Evolutionary conservation across 495 filamentous ascomycete species (phyloP).

Genomic region (Margaritispora aquatica): DNA sequence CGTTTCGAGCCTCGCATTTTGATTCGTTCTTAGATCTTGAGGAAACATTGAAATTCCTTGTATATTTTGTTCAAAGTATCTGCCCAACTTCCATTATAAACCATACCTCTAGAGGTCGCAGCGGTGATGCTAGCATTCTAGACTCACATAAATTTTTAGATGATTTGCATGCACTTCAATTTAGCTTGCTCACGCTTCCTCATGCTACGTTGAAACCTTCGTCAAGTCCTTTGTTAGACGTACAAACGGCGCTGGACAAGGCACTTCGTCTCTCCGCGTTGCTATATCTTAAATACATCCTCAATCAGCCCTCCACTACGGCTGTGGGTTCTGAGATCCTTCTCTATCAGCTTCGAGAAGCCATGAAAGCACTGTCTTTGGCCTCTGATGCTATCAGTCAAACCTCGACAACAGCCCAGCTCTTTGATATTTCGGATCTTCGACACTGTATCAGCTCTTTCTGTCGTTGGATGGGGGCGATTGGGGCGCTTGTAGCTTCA

Average conservation of each 20-base stretch:
- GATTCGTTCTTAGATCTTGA: neutral
- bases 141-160: conserved; percentile 2
- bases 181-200: neutral
- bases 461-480: neutral
- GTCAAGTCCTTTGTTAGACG: too few relatives aligned
- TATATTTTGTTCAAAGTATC: conserved; percentile 7
- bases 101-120: neutral
- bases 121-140: neutral
- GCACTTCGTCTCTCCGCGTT: conserved; percentile 4
- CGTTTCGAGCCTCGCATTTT: neutral
- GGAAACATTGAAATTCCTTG: neutral
- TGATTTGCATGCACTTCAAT: conserved; percentile 12
- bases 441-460: neutral
- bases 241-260: conserved; percentile 1
- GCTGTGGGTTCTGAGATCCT: conserved; percentile 5
- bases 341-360: conserved; percentile 1
- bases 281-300: conserved; percentile 11
- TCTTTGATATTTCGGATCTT: too few relatives aligned
- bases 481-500: neutral
- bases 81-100: too few relatives aligned
- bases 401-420: too few relatives aligned
- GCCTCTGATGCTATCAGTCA: too few relatives aligned
- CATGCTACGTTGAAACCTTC: too few relatives aligned
- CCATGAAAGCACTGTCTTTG: neutral
- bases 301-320: conserved; percentile 14